Percentiles rank a stretch among this genome's conserved stretches.
Conservation (phyloP, 2,329 filamentous ascomycete species). For the Myriosclerotinia scirpicola region DNA sequence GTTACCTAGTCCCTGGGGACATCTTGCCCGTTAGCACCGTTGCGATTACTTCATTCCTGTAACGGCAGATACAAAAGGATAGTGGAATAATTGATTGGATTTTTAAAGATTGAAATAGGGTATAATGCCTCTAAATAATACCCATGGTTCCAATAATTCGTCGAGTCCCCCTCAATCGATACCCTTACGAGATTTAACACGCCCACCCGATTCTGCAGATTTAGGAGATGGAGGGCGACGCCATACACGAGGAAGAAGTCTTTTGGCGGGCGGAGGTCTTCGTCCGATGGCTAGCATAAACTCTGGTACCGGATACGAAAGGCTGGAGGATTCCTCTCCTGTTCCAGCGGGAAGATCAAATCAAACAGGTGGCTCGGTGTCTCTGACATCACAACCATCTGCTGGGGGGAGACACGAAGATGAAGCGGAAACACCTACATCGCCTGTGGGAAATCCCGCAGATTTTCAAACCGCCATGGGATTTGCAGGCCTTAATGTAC, state of each 20-base stretch:
- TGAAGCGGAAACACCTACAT: constrained; percentile 32
- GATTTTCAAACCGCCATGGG: constrained; percentile 41
- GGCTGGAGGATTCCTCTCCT: constrained; percentile 37
- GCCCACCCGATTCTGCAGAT: constrained; percentile 39
- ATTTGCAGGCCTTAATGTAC: constrained; percentile 41
- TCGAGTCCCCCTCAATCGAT: constrained; percentile 61
- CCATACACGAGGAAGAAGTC: constrained; percentile 39
- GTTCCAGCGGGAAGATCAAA: constrained; percentile 32
- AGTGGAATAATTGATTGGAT: neutral
- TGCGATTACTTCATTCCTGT: constrained; percentile 18
- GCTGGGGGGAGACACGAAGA: constrained; percentile 24
- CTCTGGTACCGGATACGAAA: constrained; percentile 37
- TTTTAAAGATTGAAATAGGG: constrained; percentile 29
- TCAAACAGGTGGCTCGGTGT: constrained; percentile 25
- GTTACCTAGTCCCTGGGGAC: constrained; percentile 21
- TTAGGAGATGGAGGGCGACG: constrained; percentile 33
- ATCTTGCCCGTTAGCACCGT: constrained; percentile 14
- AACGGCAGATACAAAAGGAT: constrained; percentile 8
- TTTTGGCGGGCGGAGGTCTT: constrained; percentile 35
- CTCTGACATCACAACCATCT: constrained; percentile 24
- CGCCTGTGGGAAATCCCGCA: constrained; percentile 37
- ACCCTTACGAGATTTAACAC: constrained; percentile 63
- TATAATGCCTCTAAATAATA: constrained; percentile 51
- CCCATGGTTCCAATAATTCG: constrained; percentile 45
- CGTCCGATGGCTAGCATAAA: constrained; percentile 34